Conservation (phyloP, 768 basidiomycete species). For the Galerina sulciceps region DNA sequence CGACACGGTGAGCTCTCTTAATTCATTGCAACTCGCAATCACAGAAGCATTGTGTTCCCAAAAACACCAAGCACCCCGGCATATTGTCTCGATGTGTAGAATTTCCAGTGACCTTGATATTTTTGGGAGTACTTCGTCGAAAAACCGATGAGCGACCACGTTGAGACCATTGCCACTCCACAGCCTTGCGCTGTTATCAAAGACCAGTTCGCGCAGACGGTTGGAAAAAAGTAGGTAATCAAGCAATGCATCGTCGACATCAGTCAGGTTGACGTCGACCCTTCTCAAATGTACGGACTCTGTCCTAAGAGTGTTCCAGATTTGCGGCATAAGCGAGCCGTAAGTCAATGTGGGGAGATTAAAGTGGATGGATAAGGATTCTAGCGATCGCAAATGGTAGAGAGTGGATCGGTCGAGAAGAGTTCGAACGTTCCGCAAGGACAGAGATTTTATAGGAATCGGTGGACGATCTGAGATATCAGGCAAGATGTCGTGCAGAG, state of each 20-base stretch:
- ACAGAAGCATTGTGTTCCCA: not conserved
- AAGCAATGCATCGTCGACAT: conserved; percentile 12
- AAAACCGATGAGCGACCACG: conserved; percentile 1
- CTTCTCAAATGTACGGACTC: conserved; percentile 10
- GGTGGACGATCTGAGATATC: not conserved
- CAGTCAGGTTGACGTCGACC: conserved; percentile 10
- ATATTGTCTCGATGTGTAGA: not conserved
- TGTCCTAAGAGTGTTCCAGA: conserved; percentile 9
- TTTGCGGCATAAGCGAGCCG: conserved; percentile 3
- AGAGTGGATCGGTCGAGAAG: conserved; percentile 7
- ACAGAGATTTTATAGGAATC: conserved; percentile 3
- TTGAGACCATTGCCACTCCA: not conserved
- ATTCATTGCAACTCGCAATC: not conserved
- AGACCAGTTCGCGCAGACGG: conserved; percentile 1
- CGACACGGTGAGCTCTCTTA: conserved; percentile 3
- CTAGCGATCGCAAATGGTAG: conserved; percentile 10
- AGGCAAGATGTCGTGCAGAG: conserved; percentile 9
- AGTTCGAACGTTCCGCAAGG: not conserved
- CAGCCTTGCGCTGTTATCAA: conserved; percentile 5
- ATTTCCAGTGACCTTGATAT: not conserved
- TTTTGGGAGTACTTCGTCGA: conserved; percentile 4
- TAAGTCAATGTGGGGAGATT: conserved; percentile 4
- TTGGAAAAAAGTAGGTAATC: conserved; percentile 12
- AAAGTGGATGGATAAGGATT: conserved; percentile 7
- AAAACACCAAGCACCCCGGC: conserved; percentile 4